Percentiles rank a stretch among this genome's conserved stretches.
phyloP scores from a whole-genome alignment of 495 filamentous ascomycete species.

The Penicillium lagena region DNA sequence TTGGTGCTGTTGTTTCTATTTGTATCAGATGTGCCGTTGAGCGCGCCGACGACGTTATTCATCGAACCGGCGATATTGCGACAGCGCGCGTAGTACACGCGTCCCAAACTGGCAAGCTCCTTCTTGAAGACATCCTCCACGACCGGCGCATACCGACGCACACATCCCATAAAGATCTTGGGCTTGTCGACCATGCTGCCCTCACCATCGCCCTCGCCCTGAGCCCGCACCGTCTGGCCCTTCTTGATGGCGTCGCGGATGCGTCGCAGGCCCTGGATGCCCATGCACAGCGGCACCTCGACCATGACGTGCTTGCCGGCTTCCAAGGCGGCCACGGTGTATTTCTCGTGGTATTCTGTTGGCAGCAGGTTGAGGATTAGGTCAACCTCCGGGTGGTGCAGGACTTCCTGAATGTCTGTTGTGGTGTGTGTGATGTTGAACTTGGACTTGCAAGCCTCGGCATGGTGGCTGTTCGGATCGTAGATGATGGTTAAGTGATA shows the following conservation, averaged over 20 bases:
- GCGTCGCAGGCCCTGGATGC: slow-evolving; percentile 26
- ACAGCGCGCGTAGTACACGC: slow-evolving; percentile 47
- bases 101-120: slow-evolving; percentile 36
- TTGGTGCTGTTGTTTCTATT: not conserved
- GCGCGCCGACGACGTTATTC: not conserved
- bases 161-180: slow-evolving; percentile 49
- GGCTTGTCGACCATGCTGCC: slow-evolving; percentile 1
- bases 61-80: slow-evolving; percentile 47
- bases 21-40: not conserved
- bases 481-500: slow-evolving; percentile 37
- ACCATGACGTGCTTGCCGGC: slow-evolving; percentile 49
- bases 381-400: slow-evolving; percentile 27
- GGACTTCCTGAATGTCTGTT: slow-evolving; percentile 6
- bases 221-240: not conserved
- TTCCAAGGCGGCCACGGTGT: slow-evolving; percentile 42
- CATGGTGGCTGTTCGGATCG: slow-evolving; percentile 21
- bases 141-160: slow-evolving; percentile 46
- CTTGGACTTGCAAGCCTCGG: slow-evolving; percentile 2
- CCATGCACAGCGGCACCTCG: slow-evolving; percentile 47
- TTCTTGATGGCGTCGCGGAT: slow-evolving; percentile 35
- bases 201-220: not conserved
- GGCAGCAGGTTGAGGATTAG: slow-evolving; percentile 46
- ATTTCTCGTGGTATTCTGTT: slow-evolving; percentile 43
- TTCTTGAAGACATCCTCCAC: slow-evolving; percentile 41
- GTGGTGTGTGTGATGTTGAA: slow-evolving; percentile 9